Percentiles rank a stretch among this genome's conserved stretches.
phyloP scores from a whole-genome alignment of 257 asterid genomes.

The Rauvolfia tetraphylla region DNA sequence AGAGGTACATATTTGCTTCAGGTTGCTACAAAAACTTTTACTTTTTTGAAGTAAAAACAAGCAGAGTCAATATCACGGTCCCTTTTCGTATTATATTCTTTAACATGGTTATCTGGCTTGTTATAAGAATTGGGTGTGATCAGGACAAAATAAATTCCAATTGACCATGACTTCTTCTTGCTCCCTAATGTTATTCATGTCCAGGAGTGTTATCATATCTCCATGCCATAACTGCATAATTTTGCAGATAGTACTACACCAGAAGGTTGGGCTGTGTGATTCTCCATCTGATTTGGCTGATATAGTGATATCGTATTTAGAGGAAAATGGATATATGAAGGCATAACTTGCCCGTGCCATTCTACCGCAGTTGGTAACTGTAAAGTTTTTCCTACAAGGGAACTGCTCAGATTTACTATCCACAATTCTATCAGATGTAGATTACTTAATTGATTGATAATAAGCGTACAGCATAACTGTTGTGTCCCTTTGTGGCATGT shows the following conservation, averaged over 20 bases:
- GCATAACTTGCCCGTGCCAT: slow-evolving; percentile 34
- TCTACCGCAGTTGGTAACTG: background rate
- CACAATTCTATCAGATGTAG: slow-evolving; percentile 6
- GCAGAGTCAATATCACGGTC: background rate
- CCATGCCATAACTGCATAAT: slow-evolving; percentile 14
- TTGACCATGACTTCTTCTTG: background rate
- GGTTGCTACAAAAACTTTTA: background rate
- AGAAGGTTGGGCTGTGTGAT: slow-evolving; percentile 51
- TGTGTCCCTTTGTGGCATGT: background rate
- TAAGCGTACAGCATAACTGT: background rate
- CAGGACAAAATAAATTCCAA: background rate
- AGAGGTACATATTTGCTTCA: slow-evolving; percentile 51
- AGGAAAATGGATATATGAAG: slow-evolving; percentile 61
- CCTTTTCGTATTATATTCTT: background rate
- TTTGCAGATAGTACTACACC: slow-evolving; percentile 73
- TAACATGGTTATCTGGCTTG: background rate
- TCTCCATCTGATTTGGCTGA: slow-evolving; percentile 74
- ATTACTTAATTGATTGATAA: background rate
- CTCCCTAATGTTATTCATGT: background rate
- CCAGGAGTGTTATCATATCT: background rate
- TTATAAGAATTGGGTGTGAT: background rate
- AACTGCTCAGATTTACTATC: slow-evolving; percentile 18
- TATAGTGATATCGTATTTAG: slow-evolving; percentile 61
- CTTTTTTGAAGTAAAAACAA: slow-evolving; percentile 12
- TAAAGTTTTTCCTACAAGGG: background rate